Conservation (phyloP, 2,329 filamentous ascomycete species). For the Paraconiothyrium brasiliense region DNA sequence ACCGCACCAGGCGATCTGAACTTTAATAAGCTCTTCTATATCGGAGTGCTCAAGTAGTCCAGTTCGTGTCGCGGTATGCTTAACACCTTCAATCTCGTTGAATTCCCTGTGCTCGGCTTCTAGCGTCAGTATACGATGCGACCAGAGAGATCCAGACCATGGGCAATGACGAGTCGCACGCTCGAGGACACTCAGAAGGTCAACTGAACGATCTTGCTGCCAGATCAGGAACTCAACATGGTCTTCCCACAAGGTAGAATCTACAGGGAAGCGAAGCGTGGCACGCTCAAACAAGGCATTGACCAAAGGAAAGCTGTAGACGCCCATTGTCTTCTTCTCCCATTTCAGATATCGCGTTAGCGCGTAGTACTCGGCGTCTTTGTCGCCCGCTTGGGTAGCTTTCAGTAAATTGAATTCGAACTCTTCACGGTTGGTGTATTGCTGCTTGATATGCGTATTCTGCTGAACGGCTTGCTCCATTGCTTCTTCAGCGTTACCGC, state of each 20-base stretch:
- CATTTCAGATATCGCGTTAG: constrained; percentile 81
- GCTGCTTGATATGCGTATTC: constrained; percentile 70
- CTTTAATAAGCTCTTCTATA: constrained; percentile 86
- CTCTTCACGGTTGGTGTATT: constrained; percentile 71
- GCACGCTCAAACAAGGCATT: constrained; percentile 80
- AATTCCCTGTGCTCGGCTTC: constrained; percentile 82
- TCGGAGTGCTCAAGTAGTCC: constrained; percentile 85
- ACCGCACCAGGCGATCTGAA: constrained; percentile 94
- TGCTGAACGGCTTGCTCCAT: constrained; percentile 74
- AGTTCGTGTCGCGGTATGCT: constrained; percentile 89
- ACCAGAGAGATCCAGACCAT: constrained; percentile 92
- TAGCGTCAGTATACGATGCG: constrained; percentile 83
- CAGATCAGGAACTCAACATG: constrained; percentile 77
- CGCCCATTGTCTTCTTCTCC: constrained; percentile 73
- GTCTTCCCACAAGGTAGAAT: constrained; percentile 83
- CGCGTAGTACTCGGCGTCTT: constrained; percentile 63
- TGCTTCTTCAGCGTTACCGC: constrained; percentile 74
- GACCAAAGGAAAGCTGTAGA: constrained; percentile 63
- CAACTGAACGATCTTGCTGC: constrained; percentile 55
- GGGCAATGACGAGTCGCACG: constrained; percentile 90
- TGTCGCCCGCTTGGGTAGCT: constrained; percentile 66
- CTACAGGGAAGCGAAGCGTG: constrained; percentile 75
- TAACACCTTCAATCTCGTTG: constrained; percentile 84
- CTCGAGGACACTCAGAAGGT: constrained; percentile 75
- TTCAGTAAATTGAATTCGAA: constrained; percentile 73